Conservation (phyloP, 2,329 filamentous ascomycete genomes). For the Xylaria sp. region DNA sequence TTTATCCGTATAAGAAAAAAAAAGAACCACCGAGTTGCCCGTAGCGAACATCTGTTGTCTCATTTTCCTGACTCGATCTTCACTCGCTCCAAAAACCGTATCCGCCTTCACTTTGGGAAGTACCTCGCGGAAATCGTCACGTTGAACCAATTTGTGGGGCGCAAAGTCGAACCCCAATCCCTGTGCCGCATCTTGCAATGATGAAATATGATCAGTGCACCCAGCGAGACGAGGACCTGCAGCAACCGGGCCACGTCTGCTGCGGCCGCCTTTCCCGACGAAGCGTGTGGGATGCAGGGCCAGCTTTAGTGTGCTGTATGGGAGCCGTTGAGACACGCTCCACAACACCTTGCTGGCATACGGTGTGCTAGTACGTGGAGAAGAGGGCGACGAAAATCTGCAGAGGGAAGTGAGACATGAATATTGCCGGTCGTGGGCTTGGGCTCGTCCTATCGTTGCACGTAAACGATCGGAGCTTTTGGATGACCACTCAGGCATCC, state of each 20-base stretch:
- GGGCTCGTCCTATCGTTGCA: constrained; percentile 45
- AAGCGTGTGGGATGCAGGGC: constrained; percentile 47
- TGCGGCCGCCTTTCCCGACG: constrained; percentile 50
- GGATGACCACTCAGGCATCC: constrained; percentile 40
- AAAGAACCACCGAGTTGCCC: not conserved
- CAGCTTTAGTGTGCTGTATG: constrained; percentile 38
- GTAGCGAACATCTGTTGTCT: constrained; percentile 8
- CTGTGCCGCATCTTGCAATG: constrained; percentile 37
- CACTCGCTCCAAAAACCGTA: not conserved
- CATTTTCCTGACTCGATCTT: constrained; percentile 7
- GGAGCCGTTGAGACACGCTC: constrained; percentile 42
- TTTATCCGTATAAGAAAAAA: constrained; percentile 8
- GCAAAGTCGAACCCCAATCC: constrained; percentile 19
- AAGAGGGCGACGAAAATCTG: constrained; percentile 26
- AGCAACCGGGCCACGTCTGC: constrained; percentile 47
- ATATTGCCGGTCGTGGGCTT: constrained; percentile 46
- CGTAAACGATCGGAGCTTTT: constrained; percentile 48
- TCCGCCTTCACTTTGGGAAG: not conserved
- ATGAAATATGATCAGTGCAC: constrained; percentile 36
- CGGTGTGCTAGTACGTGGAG: constrained; percentile 29
- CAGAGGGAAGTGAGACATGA: constrained; percentile 38
- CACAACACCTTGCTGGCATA: constrained; percentile 35
- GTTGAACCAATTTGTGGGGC: constrained; percentile 1
- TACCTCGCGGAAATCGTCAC: constrained; percentile 10
- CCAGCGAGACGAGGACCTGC: constrained; percentile 42